These are phyloP conservation scores for Luffa acutangula DNA, from an alignment of 306 rosid species.

Conservation along the genomic window DNA sequence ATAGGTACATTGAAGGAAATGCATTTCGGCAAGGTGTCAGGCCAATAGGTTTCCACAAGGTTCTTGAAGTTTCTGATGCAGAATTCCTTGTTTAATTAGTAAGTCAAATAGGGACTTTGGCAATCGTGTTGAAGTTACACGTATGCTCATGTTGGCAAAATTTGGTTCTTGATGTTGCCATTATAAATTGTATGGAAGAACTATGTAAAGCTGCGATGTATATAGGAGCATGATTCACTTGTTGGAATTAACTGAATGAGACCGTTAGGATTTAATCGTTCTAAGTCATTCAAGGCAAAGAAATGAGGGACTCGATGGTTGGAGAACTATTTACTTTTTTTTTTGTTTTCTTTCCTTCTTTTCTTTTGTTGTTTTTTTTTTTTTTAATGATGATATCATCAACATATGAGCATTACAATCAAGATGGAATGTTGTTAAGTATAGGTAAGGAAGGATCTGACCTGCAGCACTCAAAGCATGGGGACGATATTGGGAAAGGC, in stretches of 20 bases:
- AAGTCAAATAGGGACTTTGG: background rate
- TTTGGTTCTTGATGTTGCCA: background rate
- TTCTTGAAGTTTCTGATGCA: slow-evolving; percentile 78
- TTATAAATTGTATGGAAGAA: background rate
- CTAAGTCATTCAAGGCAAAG: too few species aligned
- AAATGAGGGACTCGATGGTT: too few species aligned
- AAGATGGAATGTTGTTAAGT: too few species aligned
- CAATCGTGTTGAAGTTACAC: background rate
- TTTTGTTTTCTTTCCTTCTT: too few species aligned
- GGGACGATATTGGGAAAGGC: too few species aligned
- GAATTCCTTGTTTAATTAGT: slow-evolving; percentile 63
- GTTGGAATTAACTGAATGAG: background rate
- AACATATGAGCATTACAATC: too few species aligned
- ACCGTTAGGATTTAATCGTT: too few species aligned
- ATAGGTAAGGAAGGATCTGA: too few species aligned
- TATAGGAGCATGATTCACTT: background rate
- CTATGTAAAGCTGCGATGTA: background rate
- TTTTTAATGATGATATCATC: too few species aligned
- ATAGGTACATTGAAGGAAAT: slow-evolving; percentile 42
- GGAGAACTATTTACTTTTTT: too few species aligned
- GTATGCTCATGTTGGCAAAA: background rate
- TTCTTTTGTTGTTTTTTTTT: too few species aligned
- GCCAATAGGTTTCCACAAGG: slow-evolving; percentile 73
- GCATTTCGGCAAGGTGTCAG: slow-evolving; percentile 77
- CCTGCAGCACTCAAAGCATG: too few species aligned